Percentiles rank a stretch among this genome's conserved stretches.
These are phyloP conservation scores for Termitomyces sp. DNA, from an alignment of 768 basidiomycete species.

Conservation along the genomic window DNA sequence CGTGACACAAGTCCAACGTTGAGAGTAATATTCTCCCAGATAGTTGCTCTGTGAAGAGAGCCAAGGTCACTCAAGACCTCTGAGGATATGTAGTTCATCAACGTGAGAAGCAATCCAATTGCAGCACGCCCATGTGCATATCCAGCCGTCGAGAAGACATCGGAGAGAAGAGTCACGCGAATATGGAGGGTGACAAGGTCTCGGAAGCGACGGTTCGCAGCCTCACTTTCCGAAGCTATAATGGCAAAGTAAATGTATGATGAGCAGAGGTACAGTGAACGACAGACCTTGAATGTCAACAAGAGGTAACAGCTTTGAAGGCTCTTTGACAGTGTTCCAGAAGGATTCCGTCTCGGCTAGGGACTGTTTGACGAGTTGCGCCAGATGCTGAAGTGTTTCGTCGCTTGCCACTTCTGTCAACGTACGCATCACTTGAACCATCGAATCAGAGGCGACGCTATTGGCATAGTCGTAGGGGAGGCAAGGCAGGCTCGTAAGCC, in stretches of 20 bases:
- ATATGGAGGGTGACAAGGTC: constrained; percentile 73
- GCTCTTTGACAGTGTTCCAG: constrained; percentile 53
- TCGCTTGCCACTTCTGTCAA: constrained; percentile 84
- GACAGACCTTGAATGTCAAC: constrained; percentile 51
- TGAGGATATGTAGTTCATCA: constrained; percentile 62
- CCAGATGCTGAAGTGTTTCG: constrained; percentile 69
- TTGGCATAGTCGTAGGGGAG: constrained; percentile 87
- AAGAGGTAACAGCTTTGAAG: constrained; percentile 63
- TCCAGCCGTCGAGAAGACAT: constrained; percentile 81
- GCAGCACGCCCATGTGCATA: constrained; percentile 80
- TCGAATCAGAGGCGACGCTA: constrained; percentile 80
- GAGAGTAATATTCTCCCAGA: constrained; percentile 86
- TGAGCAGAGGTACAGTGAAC: background rate
- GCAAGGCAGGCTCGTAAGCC: constrained; percentile 79
- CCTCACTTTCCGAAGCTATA: constrained; percentile 42
- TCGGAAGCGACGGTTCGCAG: constrained; percentile 66
- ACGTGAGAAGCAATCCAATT: constrained; percentile 67
- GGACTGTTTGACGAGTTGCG: constrained; percentile 66
- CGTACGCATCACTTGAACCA: constrained; percentile 85
- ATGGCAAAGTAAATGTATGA: constrained; percentile 12
- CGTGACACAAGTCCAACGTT: constrained; percentile 54
- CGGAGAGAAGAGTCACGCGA: constrained; percentile 78
- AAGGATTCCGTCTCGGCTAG: constrained; percentile 67
- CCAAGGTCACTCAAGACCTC: constrained; percentile 74
- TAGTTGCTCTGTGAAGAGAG: constrained; percentile 71